Evolutionary conservation across 2,329 filamentous ascomycete species (phyloP).

Genomic region (Alternaria hordeiaustralica): DNA sequence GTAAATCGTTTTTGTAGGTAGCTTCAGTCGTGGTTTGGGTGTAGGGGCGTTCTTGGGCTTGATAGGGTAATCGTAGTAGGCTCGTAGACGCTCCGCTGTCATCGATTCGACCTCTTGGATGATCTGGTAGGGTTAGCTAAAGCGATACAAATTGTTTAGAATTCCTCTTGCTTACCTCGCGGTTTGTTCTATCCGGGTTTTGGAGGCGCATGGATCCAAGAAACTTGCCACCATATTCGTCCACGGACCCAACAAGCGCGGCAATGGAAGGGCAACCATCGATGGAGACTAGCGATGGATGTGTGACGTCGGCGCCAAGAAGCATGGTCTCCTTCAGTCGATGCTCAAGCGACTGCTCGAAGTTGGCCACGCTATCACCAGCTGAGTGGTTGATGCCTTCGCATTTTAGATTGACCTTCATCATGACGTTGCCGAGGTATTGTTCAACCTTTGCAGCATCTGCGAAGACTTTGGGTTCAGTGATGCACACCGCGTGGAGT

Average conservation of each 20-base stretch:
- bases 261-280: slow-evolving; percentile 49
- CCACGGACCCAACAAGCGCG: slow-evolving; percentile 50
- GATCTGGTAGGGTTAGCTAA: neutral
- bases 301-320: slow-evolving; percentile 49
- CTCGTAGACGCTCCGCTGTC: slow-evolving; percentile 18
- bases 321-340: neutral
- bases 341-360: neutral
- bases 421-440: slow-evolving; percentile 26
- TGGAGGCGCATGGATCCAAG: slow-evolving; percentile 49
- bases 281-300: slow-evolving; percentile 39
- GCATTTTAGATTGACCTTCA: slow-evolving; percentile 41
- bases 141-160: no score
- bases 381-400: slow-evolving; percentile 31
- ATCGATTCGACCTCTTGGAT: slow-evolving; percentile 17
- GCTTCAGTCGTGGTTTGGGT: no score
- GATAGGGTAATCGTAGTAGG: no score
- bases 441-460: neutral
- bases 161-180: neutral
- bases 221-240: slow-evolving; percentile 38
- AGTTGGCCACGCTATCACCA: neutral
- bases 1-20: no score
- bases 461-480: no score
- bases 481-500: no score
- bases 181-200: neutral
- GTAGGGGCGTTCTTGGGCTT: no score